phyloP scores from a whole-genome alignment of 2,329 filamentous ascomycete genomes.

The Diplodia scrobiculata region DNA sequence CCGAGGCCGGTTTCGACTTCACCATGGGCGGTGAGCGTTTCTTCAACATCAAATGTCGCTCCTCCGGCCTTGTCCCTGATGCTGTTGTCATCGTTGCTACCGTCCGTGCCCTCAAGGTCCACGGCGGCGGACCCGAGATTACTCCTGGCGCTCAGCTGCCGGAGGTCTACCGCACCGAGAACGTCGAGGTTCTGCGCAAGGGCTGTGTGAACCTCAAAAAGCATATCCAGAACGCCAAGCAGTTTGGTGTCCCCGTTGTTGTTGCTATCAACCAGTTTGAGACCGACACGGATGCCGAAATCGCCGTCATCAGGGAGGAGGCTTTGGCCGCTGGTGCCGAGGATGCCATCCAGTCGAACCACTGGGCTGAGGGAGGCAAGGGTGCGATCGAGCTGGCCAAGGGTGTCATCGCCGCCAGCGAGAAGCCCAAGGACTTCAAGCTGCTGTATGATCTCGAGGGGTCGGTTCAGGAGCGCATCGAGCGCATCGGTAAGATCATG shows the following conservation, averaged over 20 bases:
- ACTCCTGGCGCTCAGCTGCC: conserved; percentile 81
- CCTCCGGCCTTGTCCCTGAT: conserved; percentile 88
- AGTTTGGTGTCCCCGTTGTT: conserved; percentile 89
- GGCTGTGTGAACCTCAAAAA: conserved; percentile 95
- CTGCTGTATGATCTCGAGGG: conserved; percentile 79
- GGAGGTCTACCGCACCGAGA: conserved; percentile 89
- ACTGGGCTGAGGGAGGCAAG: conserved; percentile 93
- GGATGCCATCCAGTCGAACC: conserved; percentile 89
- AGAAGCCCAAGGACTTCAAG: conserved; percentile 80
- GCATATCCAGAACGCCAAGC: conserved; percentile 86
- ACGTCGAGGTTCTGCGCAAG: conserved; percentile 83
- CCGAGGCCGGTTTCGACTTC: conserved; percentile 97
- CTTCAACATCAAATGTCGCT: conserved; percentile 99
- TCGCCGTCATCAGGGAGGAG: conserved; percentile 85
- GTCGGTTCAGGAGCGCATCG: conserved; percentile 83
- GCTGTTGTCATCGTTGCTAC: conserved; percentile 95
- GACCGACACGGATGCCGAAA: conserved; percentile 90
- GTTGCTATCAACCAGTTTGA: conserved; percentile 97
- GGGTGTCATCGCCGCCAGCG: conserved; percentile 78
- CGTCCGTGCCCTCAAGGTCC: conserved; percentile 92
- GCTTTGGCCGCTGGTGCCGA: conserved; percentile 88
- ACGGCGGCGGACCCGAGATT: conserved; percentile 94
- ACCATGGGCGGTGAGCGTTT: conserved; percentile 99
- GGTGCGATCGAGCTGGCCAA: conserved; percentile 87
- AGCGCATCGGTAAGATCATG: conserved; percentile 87